Evolutionary conservation across 345 rosid species (phyloP).

Genomic region (Garcia nutans): DNA sequence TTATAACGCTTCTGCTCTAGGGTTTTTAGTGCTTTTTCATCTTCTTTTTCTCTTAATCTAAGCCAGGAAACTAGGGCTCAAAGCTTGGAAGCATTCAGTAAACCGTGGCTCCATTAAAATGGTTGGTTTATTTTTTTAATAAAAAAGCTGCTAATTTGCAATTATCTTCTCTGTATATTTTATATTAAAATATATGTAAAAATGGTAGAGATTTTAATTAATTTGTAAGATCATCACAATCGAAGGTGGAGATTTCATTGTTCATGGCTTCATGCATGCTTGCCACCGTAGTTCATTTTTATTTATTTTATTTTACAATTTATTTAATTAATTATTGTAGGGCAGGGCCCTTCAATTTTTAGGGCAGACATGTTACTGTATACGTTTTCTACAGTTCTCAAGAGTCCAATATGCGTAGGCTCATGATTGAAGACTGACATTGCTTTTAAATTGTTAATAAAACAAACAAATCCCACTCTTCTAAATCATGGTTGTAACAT

Average conservation of each 20-base stretch:
- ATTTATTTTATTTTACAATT: no score
- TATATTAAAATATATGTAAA: background rate
- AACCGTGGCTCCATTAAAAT: no score
- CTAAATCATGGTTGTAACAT: no score
- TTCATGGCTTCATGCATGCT: constrained; percentile 36
- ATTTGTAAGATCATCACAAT: constrained; percentile 3
- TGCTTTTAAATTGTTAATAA: constrained; percentile 4
- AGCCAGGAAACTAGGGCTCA: background rate
- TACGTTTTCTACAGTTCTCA: constrained; percentile 1
- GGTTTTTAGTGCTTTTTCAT: constrained; percentile 1
- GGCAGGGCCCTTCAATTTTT: constrained; percentile 2
- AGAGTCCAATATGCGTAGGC: no score
- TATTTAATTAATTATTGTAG: constrained; percentile 8
- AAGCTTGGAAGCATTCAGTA: background rate
- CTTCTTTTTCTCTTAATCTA: background rate
- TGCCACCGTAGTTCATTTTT: constrained; percentile 13
- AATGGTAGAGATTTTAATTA: background rate
- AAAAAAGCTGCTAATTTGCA: background rate
- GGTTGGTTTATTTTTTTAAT: no score
- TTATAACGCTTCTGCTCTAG: constrained; percentile 7
- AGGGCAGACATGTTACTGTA: constrained; percentile 19
- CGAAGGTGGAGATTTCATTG: constrained; percentile 11
- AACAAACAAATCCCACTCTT: no score
- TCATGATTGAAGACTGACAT: constrained; percentile 42
- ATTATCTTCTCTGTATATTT: no score